These are phyloP conservation scores for Phanerodontia chrysosporium DNA, from an alignment of 768 basidiomycete species.

Conservation along the genomic window DNA sequence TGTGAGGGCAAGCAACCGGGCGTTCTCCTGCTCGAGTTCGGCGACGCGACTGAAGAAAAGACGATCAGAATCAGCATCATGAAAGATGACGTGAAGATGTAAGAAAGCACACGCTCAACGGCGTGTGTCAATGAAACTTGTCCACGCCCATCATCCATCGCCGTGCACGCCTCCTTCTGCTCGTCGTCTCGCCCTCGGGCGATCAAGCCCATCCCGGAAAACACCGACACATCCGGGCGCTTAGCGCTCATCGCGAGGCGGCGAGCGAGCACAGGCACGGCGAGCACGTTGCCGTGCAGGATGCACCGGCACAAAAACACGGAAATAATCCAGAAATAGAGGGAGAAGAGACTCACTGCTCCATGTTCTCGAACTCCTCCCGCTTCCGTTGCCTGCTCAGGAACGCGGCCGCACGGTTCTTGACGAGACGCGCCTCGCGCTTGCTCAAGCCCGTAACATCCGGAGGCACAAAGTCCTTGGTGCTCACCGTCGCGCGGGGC, in stretches of 20 bases:
- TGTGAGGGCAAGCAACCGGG: constrained; percentile 58
- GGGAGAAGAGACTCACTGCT: constrained; percentile 67
- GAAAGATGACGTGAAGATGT: background rate
- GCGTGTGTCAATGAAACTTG: constrained; percentile 2
- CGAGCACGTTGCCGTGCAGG: background rate
- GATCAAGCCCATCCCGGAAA: background rate
- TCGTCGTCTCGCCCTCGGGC: background rate
- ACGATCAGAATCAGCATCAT: constrained; percentile 2
- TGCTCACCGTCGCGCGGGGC: constrained; percentile 45
- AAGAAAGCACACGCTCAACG: background rate
- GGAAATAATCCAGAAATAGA: background rate
- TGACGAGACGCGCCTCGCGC: constrained; percentile 86
- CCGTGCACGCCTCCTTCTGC: background rate
- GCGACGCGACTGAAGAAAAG: constrained; percentile 61
- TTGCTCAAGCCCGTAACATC: constrained; percentile 86
- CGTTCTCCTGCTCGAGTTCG: constrained; percentile 82
- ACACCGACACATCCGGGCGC: background rate
- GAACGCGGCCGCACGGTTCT: constrained; percentile 91
- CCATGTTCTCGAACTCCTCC: constrained; percentile 90
- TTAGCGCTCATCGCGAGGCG: constrained; percentile 1
- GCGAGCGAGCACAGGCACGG: constrained; percentile 11
- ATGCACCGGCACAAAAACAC: constrained; percentile 3
- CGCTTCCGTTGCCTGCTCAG: constrained; percentile 87
- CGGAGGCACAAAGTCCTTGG: constrained; percentile 84
- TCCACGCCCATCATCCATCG: background rate